Conservation (phyloP, 768 basidiomycete genomes). For the Kwoniella botswanensis region DNA sequence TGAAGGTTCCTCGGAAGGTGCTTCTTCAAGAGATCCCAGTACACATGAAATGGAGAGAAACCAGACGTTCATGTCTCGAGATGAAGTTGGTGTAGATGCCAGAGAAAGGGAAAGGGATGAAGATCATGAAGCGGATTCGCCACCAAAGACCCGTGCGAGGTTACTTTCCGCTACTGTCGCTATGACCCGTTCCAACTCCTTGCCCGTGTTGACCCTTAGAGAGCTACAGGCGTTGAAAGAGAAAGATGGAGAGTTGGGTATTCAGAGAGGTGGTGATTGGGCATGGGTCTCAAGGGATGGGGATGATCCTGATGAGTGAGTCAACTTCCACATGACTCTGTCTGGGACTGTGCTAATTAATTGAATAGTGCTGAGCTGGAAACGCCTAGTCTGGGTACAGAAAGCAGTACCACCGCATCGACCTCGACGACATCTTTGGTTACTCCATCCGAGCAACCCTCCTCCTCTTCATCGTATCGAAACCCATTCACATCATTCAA, state of each 20-base stretch:
- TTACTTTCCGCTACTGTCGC: slow-evolving; percentile 34
- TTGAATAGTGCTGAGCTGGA: slow-evolving; percentile 8
- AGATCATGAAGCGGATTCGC: neutral
- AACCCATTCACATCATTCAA: slow-evolving; percentile 25
- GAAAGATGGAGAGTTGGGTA: slow-evolving; percentile 54
- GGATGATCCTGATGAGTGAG: slow-evolving; percentile 31
- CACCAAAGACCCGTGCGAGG: slow-evolving; percentile 8
- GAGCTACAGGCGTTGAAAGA: slow-evolving; percentile 47
- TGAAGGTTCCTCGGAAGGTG: slow-evolving; percentile 21
- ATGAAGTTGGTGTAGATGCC: slow-evolving; percentile 12
- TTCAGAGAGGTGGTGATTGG: slow-evolving; percentile 47
- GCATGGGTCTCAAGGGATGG: slow-evolving; percentile 48
- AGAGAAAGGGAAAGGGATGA: neutral
- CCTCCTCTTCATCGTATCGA: slow-evolving; percentile 9
- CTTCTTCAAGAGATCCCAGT: slow-evolving; percentile 20
- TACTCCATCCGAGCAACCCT: slow-evolving; percentile 24
- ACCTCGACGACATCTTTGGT: slow-evolving; percentile 22
- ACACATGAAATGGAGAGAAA: slow-evolving; percentile 8
- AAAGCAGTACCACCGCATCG: slow-evolving; percentile 19
- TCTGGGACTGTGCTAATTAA: neutral
- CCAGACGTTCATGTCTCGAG: slow-evolving; percentile 14
- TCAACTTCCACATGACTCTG: neutral
- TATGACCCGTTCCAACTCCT: slow-evolving; percentile 49
- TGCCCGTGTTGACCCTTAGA: slow-evolving; percentile 49
- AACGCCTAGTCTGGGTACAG: slow-evolving; percentile 18